Base-by-base conservation (phyloP, 2,329 filamentous ascomycete genomes). In the Alternaria burnsii region DNA sequence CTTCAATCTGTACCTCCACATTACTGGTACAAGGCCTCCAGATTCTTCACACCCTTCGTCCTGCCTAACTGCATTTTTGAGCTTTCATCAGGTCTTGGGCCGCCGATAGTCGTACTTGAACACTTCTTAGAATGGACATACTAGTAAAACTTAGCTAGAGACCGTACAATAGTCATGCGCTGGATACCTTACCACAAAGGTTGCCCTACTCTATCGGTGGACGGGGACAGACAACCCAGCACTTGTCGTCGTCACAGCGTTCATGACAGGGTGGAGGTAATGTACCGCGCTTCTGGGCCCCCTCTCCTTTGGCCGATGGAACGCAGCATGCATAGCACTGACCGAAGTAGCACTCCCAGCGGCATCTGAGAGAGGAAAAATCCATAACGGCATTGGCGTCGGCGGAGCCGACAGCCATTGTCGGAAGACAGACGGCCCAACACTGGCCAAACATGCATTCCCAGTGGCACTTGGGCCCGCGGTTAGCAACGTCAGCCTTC, bases 281-380 rank as follows among this genome's bases (percentile, higher is more conserved):
- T 10, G 18, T 41, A 22, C 40, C 40, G 11, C 40, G 40, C 40
- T 42, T 42, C 40, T 42, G 20, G 20, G 5, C 12, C 12, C 12
- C 20, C 11, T 42, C 40, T 42, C 20, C 40, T 14, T 42, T 42
- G 40, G 40, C 20, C 9, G 40, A n/a, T 36, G 46, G 30, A 50
- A 46, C 6, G 42, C 52, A 55, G 46, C 52, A 22, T 30, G 42
- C 18, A 18, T 42, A 12, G 40, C 34, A 42, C 36, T 42, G 51
- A 24, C 51, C 36, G 20, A 44, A 53, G 16, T 36, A 50, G 46
- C 46, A 50, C 46, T 50, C 46, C 46, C 46, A 50, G 20, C 46
- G 30, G 1, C 20, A 50, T 32, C 8, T 36, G 46, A 26, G 40
- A 24, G 40, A 32, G 42, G 16, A 22, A 20, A 16, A 24, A 14